These are phyloP conservation scores for Aspergillus nanangensis DNA, from an alignment of 495 filamentous ascomycete genomes.

Conservation along the genomic window DNA sequence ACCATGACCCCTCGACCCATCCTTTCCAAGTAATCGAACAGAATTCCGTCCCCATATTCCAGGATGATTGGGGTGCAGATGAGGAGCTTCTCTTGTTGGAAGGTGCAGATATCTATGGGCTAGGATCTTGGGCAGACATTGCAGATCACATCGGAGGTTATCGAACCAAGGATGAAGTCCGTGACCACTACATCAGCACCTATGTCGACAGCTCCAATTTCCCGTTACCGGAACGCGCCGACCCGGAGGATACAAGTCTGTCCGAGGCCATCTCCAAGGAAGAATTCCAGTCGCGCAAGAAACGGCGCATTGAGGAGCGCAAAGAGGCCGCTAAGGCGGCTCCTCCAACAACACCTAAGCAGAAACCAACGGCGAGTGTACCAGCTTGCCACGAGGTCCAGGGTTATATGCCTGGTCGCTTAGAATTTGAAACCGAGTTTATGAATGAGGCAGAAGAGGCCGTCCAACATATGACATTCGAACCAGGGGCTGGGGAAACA, in stretches of 20 bases:
- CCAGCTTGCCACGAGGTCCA: constrained; percentile 96
- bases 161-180: constrained; percentile 88
- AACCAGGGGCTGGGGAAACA: constrained; percentile 89
- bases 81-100: constrained; percentile 91
- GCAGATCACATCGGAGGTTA: constrained; percentile 97
- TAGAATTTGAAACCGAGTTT: constrained; percentile 98
- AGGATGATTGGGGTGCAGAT: constrained; percentile 93
- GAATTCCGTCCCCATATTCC: constrained; percentile 95
- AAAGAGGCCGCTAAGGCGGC: constrained; percentile 85
- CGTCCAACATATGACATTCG: constrained; percentile 97
- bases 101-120: constrained; percentile 93
- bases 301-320: constrained; percentile 86
- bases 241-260: constrained; percentile 72
- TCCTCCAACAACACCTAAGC: constrained; percentile 79
- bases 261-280: constrained; percentile 79
- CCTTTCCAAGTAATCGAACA: constrained; percentile 93
- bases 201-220: constrained; percentile 81
- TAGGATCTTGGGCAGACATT: constrained; percentile 97
- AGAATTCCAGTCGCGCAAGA: constrained; percentile 91
- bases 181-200: constrained; percentile 84
- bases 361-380: constrained; percentile 90
- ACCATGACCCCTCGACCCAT: constrained; percentile 82
- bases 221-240: constrained; percentile 78
- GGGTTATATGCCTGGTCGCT: constrained; percentile 95
- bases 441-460: constrained; percentile 97